Evolutionary conservation across 257 asterid genomes (phyloP).

Genomic region (Capsicum pubescens): DNA sequence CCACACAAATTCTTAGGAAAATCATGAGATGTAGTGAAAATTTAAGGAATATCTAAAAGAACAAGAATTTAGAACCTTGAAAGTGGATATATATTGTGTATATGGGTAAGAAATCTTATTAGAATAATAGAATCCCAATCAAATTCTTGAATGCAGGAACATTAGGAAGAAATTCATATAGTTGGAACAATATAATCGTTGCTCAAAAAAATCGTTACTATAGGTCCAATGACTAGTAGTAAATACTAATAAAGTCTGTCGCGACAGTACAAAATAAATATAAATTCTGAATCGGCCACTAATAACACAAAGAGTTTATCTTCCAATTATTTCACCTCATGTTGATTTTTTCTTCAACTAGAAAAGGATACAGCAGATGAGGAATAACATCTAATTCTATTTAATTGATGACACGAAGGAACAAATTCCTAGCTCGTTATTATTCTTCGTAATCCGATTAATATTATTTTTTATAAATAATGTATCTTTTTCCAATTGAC

Average conservation of each 20-base stretch:
- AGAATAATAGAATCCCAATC: not conserved
- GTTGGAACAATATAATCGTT: not conserved
- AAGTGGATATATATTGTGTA: not conserved
- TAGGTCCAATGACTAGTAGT: not conserved
- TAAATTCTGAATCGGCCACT: not conserved
- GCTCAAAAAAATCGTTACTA: not conserved
- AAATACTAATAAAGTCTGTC: not conserved
- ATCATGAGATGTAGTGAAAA: constrained; percentile 11
- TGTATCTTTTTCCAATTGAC: not conserved
- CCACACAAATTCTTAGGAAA: not conserved
- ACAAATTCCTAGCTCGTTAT: constrained; percentile 43
- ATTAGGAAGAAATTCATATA: not conserved
- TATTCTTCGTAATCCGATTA: constrained; percentile 15
- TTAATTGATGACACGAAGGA: constrained; percentile 33
- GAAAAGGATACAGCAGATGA: not conserved
- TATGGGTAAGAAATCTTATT: constrained; percentile 6
- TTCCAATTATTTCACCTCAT: not conserved
- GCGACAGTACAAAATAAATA: too few species aligned
- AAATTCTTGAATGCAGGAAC: not conserved
- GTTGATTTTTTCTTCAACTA: not conserved
- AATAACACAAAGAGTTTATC: not conserved
- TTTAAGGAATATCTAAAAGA: constrained; percentile 20
- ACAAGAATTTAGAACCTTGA: constrained; percentile 28
- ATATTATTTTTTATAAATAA: not conserved
- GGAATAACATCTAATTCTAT: constrained; percentile 28